Evolutionary conservation across 108 stramenopile genomes (phyloP).

Genomic region (Schizochytrium sp.): DNA sequence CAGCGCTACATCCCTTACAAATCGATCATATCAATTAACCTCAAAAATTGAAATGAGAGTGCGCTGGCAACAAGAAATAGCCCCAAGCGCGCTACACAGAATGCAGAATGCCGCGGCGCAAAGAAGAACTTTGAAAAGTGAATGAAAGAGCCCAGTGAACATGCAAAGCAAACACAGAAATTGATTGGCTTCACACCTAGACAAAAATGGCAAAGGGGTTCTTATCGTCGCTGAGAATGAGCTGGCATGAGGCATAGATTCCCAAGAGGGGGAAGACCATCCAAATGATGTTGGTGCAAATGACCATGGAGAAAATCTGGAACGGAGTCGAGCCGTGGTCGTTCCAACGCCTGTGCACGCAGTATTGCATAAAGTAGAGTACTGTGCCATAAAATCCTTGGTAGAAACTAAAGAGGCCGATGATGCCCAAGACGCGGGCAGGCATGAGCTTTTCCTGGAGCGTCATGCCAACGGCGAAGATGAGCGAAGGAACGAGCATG

Average conservation of each 20-base stretch:
- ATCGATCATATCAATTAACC: too few relatives aligned
- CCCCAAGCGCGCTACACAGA: too few relatives aligned
- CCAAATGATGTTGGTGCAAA: constrained; percentile 22
- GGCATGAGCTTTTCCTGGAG: neutral
- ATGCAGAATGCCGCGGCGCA: too few relatives aligned
- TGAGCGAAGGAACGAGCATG: constrained; percentile 30
- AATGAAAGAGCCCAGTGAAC: too few relatives aligned
- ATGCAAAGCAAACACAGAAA: too few relatives aligned
- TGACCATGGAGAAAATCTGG: constrained; percentile 17
- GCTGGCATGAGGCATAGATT: neutral
- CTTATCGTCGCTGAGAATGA: neutral
- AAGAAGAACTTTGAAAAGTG: too few relatives aligned
- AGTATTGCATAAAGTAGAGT: constrained; percentile 17
- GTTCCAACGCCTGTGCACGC: neutral
- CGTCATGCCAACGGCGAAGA: constrained; percentile 18
- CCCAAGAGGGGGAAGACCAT: constrained; percentile 14
- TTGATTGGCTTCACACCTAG: too few relatives aligned
- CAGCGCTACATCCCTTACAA: too few relatives aligned
- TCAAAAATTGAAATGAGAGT: too few relatives aligned
- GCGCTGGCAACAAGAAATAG: too few relatives aligned
- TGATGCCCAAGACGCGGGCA: constrained; percentile 3
- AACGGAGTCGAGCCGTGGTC: neutral
- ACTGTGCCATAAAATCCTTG: constrained; percentile 26
- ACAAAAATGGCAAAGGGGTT: too few relatives aligned
- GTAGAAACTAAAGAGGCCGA: constrained; percentile 12